These are phyloP conservation scores for Pestalotiopsis sp. DNA, from an alignment of 2,329 filamentous ascomycete species.

Conservation along the genomic window DNA sequence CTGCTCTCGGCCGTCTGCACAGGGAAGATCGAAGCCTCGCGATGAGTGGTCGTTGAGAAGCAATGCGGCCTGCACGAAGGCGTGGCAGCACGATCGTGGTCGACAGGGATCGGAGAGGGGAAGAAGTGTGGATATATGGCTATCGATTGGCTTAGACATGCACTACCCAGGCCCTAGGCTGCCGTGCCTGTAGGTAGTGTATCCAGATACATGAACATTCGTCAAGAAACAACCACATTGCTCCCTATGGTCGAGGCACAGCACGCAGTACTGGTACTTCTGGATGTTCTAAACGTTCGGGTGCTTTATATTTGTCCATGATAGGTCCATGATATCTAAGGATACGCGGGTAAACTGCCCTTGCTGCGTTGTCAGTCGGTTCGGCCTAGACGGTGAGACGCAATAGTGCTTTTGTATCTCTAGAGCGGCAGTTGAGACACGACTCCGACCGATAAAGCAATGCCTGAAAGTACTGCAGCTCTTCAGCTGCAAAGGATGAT, in stretches of 20 bases:
- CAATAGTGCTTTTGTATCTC: neutral
- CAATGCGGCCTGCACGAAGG: slow-evolving; percentile 42
- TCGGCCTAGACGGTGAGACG: no score
- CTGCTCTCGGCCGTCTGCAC: neutral
- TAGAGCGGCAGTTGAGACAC: neutral
- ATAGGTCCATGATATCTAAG: no score
- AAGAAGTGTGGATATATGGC: slow-evolving; percentile 10
- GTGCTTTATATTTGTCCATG: no score
- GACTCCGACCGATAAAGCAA: neutral
- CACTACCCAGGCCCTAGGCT: neutral
- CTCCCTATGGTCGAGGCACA: no score
- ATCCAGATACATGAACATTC: no score
- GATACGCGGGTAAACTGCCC: no score
- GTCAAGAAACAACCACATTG: no score
- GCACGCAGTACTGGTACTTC: no score
- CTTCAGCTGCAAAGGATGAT: neutral
- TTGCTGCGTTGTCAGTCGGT: no score
- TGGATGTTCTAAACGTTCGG: no score
- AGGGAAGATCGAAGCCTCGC: slow-evolving; percentile 6
- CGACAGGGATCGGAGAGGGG: slow-evolving; percentile 14
- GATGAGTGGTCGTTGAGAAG: slow-evolving; percentile 10
- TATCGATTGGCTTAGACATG: neutral
- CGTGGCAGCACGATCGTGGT: slow-evolving; percentile 35
- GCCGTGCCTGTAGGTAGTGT: neutral
- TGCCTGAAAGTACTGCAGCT: neutral